Percentiles rank a stretch among this genome's conserved stretches.
Evolutionary conservation across 768 basidiomycete genomes (phyloP).

Genomic region (Cystobasidium tubakii): DNA sequence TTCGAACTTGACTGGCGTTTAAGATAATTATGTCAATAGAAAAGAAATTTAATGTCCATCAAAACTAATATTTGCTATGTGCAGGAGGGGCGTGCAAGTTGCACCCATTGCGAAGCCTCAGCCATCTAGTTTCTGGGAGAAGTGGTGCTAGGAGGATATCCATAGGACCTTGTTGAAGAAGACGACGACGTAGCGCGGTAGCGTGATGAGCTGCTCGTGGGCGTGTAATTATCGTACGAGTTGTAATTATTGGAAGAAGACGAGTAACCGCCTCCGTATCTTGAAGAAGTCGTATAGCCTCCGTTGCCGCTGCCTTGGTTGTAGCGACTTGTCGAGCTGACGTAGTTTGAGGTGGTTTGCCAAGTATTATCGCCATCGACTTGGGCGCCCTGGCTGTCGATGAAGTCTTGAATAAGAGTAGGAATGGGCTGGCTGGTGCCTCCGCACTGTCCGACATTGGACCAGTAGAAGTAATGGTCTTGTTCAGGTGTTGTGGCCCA

Average conservation of each 20-base stretch:
- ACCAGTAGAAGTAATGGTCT: slow-evolving; percentile 34
- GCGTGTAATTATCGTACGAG: background rate
- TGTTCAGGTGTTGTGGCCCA: slow-evolving; percentile 7
- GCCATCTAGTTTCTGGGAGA: background rate
- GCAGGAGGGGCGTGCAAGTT: background rate
- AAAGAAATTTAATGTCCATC: too few relatives aligned
- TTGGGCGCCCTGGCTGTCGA: slow-evolving; percentile 5
- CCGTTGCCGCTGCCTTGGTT: background rate
- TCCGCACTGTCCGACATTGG: slow-evolving; percentile 29
- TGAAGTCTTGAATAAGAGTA: slow-evolving; percentile 17
- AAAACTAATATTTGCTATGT: too few relatives aligned
- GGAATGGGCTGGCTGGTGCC: background rate
- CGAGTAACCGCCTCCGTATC: background rate
- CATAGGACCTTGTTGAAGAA: background rate
- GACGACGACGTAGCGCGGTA: background rate
- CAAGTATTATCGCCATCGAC: slow-evolving; percentile 8
- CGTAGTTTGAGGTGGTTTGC: slow-evolving; percentile 4
- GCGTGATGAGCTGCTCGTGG: background rate
- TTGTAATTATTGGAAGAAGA: background rate
- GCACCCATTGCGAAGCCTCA: background rate
- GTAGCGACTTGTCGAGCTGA: background rate
- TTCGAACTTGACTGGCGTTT: too few relatives aligned
- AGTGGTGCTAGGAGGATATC: slow-evolving; percentile 3
- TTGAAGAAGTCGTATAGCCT: background rate
- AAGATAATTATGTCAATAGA: too few relatives aligned